Evolutionary conservation across 106 monocot genomes (phyloP).

Genomic region (Vanilla planifolia): DNA sequence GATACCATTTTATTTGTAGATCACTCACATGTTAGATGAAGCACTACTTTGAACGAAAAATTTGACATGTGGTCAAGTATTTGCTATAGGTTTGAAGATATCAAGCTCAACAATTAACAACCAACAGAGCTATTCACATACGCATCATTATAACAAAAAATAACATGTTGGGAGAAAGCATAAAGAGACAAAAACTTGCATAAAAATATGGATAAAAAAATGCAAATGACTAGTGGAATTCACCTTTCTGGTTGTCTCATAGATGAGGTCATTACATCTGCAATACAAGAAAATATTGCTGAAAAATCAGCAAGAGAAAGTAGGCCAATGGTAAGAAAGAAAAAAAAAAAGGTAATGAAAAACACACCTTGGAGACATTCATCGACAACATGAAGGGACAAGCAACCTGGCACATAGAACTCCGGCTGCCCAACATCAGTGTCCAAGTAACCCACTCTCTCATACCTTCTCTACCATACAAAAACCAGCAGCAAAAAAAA

Average conservation of each 20-base stretch:
- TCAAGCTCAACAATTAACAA: too few relatives aligned
- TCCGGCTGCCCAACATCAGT: slow-evolving; percentile 91
- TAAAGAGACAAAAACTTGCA: too few relatives aligned
- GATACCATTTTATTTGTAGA: too few relatives aligned
- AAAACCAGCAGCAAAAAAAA: background rate
- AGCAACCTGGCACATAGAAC: slow-evolving; percentile 57
- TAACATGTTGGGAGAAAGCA: too few relatives aligned
- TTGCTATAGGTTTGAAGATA: too few relatives aligned
- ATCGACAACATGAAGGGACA: slow-evolving; percentile 65
- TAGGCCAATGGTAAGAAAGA: background rate
- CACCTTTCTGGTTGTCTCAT: slow-evolving; percentile 53
- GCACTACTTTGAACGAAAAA: too few relatives aligned
- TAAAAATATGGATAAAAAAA: too few relatives aligned
- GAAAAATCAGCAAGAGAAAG: background rate
- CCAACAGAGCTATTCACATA: too few relatives aligned
- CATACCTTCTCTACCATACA: slow-evolving; percentile 31
- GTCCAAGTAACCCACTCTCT: slow-evolving; percentile 66
- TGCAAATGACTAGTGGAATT: too few relatives aligned
- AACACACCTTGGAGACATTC: slow-evolving; percentile 31
- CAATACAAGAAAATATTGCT: slow-evolving; percentile 9
- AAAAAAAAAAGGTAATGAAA: background rate
- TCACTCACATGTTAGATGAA: too few relatives aligned
- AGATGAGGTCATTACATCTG: slow-evolving; percentile 44
- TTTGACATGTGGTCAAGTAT: too few relatives aligned
- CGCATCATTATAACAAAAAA: too few relatives aligned